Evolutionary conservation across 371 early-diverging fungal species (phyloP), one percentile per base, ranked within the genome.

Genomic region (Mucor indicus): DNA sequence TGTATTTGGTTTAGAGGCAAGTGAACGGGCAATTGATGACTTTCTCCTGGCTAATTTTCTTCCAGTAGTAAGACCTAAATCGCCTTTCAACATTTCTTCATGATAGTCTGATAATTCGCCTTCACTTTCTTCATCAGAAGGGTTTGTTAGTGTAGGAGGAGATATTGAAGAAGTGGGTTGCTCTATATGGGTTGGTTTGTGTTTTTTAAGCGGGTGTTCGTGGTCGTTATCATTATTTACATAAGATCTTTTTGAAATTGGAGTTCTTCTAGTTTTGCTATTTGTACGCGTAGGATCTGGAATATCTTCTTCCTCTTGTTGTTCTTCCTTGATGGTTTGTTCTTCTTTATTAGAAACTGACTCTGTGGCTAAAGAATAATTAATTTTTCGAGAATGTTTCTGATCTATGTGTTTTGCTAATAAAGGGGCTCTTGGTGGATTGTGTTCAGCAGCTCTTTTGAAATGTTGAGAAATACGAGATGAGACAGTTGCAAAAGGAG

Each of bases 401-500:
- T 83, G 82, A 55, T 90, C 87, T 15, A 86, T 76, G 37, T 83
- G 84, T 39, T 81, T 83, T 7, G 87, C 86, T 1, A 90, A 63
- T 17, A 87, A 58, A 19, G 88, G 86, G 10, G 84, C 75, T 27
- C 90, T 76, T 4, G 89, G 89, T n/a, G 87, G 87, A 30, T 80
- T 78, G 57, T 85, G 86, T 48, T 85, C 84, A 9, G 81, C 75
- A 10, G 83, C 85, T 45, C 89, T 79, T 62, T 87, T 88, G 52
- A 88, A 91, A 57, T 91, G 91, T 57, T 89, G 89, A 8, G 89
- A 89, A 51, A 91, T 91, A 43, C 91, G 80, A 24, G 91, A 91
- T 12, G 89, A 89, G n/a, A 91, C 89, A n/a, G 91, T 91, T 4
- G 89, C 91, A 70, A 86, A 86, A n/a, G 91, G 91, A n/a, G 91